Base-by-base conservation (phyloP, 768 basidiomycete genomes). In the Boletus tomentosulus region DNA sequence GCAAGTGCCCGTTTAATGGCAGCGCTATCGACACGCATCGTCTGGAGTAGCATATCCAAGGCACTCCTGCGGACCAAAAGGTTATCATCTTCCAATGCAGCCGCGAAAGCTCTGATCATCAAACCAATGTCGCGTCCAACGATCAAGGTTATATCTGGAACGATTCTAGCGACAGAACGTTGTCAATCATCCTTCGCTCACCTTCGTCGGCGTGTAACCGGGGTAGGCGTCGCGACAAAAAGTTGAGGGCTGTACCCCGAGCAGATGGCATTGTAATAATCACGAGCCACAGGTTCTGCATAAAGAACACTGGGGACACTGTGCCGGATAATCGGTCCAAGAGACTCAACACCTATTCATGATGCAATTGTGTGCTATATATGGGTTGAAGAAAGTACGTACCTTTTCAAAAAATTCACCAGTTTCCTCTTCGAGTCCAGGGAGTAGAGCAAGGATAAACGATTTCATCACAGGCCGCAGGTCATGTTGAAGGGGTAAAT, bases 381-480 rank as follows among this genome's bases (percentile, higher is more conserved):
- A 7, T 15, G 15, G 6, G 24, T 4, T 8, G 19, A 19, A 48
- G 6, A 15, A 16, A 19, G 10, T 35, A 6, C 55, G 38, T 50
- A 86, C 89, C 75, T 89, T 90, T 49, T 98, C 97, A 62, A 98
- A 98, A 72, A 90, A 97, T 71, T 98, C 97, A 1, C 94, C 91
- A 0, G 93, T 95, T 70, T 98, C 96, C 68, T 99, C 97, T 69
- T 99, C 97, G 48, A 98, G 75, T 2, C 97, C 97, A 2, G 97
- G 97, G 11, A 99, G 80, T 24, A 99, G 70, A 0, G 96, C 90
- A 43, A 99, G 79, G 50, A 97, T 92, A 66, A 98, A 89, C 0
- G 96, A 89, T 70, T 98, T 98, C 81, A 90, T 93, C 12, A 92
- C 78, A 16, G 94, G 95, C 35, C 96, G 84, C 16, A 99, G 76